Percentiles rank a stretch among this genome's conserved stretches.
phyloP scores from a whole-genome alignment of 805 yeast species.

The Starmerella geochares region DNA sequence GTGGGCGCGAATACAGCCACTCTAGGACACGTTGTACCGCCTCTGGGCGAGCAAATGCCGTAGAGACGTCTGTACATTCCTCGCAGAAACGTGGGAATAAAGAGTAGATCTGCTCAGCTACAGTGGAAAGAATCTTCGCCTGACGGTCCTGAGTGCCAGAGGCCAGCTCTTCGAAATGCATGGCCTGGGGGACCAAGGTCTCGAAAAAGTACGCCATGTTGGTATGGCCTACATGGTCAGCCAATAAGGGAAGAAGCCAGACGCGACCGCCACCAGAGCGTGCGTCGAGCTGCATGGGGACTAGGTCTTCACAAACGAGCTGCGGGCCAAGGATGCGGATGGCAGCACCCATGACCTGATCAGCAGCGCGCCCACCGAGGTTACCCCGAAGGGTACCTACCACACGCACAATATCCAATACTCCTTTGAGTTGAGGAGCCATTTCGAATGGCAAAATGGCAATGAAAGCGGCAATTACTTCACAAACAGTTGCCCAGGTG shows the following conservation, averaged over 20 bases:
- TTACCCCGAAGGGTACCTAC: conserved; percentile 69
- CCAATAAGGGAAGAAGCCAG: conserved; percentile 82
- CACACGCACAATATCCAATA: conserved; percentile 43
- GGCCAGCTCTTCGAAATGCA: conserved; percentile 27
- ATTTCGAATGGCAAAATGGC: conserved; percentile 49
- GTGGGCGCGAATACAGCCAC: conserved; percentile 61
- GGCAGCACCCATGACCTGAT: conserved; percentile 67
- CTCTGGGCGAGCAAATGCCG: conserved; percentile 32
- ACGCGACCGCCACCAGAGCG: conserved; percentile 69
- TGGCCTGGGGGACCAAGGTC: conserved; percentile 55
- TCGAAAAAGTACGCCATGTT: conserved; percentile 51
- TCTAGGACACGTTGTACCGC: conserved; percentile 73
- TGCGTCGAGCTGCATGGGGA: conserved; percentile 72
- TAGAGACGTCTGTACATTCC: conserved; percentile 62
- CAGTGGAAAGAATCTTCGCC: conserved; percentile 68
- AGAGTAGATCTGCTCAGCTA: conserved; percentile 87
- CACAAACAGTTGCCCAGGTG: conserved; percentile 65
- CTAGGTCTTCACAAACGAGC: conserved; percentile 42
- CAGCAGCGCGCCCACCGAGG: conserved; percentile 53
- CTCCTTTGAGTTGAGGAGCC: conserved; percentile 48
- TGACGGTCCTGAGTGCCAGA: conserved; percentile 42
- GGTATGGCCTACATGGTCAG: conserved; percentile 74
- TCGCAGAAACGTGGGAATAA: conserved; percentile 81
- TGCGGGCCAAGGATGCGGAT: conserved; percentile 80
- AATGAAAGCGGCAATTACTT: conserved; percentile 53